Base-by-base conservation (phyloP, 2,329 filamentous ascomycete species). In the Nemania sp. region DNA sequence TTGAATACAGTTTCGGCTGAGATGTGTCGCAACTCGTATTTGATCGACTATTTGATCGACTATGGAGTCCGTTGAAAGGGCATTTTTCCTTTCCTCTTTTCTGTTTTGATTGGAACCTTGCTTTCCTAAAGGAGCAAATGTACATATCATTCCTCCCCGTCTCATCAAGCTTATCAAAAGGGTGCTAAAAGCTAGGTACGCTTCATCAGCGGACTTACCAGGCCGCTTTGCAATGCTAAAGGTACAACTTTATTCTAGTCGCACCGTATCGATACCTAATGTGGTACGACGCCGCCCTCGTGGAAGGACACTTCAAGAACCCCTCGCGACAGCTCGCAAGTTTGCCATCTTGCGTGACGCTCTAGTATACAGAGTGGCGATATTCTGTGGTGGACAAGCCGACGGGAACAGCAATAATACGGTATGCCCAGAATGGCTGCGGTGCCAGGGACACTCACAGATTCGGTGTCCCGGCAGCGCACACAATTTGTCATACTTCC, bases 181-280 rank as follows among this genome's bases (percentile, higher is more conserved):
- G 20, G 19, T 42, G 17, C 43, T 4, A 11, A 31, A 12, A 31
- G 28, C 28, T 14, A 11, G 28, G 9, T n/a, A n/a, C n/a, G n/a
- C n/a, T n/a, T n/a, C n/a, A n/a, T n/a, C n/a, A n/a, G n/a, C n/a
- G n/a, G n/a, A n/a, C n/a, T n/a, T n/a, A n/a, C n/a, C n/a, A n/a
- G n/a, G n/a, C n/a, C n/a, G n/a, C n/a, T n/a, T n/a, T n/a, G n/a
- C n/a, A n/a, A 26, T 41, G 45, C 43, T 52, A 52, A 39, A 49
- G 39, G 49, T 37, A 9, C 41, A 15, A 23, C 19, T 20, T 42
- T 46, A 44, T 37, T 55, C 57, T 48, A 42, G 53, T 56, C 51
- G 22, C 51, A 55, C 57, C 49, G 54, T 61, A 45, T 66, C 61
- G 64, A 59, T 66, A 68, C 68, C 66, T 57, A 70, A 69, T 55